Conservation (phyloP, 2,329 filamentous ascomycete species). For the Alternaria viburni region DNA sequence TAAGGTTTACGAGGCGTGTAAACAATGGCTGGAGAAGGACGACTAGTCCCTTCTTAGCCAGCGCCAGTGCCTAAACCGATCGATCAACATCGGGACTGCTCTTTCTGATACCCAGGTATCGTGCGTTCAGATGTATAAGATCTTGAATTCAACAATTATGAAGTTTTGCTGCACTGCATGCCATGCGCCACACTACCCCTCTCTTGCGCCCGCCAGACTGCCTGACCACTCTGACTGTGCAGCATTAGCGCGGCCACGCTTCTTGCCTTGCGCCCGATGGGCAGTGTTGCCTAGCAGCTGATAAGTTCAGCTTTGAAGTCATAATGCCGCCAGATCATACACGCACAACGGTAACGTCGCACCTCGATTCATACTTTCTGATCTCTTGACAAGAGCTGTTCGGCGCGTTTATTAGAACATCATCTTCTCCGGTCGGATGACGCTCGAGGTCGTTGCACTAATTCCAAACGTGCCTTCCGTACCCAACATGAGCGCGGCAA, state of each 20-base stretch:
- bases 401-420: background rate
- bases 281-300: background rate
- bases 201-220: background rate
- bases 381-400: background rate
- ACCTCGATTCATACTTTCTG: background rate
- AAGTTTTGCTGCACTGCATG: background rate
- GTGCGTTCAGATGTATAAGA: background rate
- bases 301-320: background rate
- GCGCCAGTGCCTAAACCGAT: background rate
- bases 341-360: background rate
- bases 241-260: background rate
- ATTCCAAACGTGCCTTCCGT: background rate
- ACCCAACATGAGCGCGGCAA: background rate
- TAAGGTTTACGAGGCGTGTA: slow-evolving; percentile 49
- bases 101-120: background rate
- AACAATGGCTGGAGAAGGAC: slow-evolving; percentile 50
- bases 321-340: background rate
- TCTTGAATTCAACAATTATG: background rate
- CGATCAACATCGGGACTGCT: background rate
- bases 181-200: background rate
- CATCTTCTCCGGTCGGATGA: too few relatives aligned
- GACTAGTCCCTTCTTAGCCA: slow-evolving; percentile 22
- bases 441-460: background rate
- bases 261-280: background rate
- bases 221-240: background rate